Evolutionary conservation across 2,329 filamentous ascomycete species (phyloP), one percentile per base, ranked within the genome.

Genomic region (Tolypocladium cylindrosporum): DNA sequence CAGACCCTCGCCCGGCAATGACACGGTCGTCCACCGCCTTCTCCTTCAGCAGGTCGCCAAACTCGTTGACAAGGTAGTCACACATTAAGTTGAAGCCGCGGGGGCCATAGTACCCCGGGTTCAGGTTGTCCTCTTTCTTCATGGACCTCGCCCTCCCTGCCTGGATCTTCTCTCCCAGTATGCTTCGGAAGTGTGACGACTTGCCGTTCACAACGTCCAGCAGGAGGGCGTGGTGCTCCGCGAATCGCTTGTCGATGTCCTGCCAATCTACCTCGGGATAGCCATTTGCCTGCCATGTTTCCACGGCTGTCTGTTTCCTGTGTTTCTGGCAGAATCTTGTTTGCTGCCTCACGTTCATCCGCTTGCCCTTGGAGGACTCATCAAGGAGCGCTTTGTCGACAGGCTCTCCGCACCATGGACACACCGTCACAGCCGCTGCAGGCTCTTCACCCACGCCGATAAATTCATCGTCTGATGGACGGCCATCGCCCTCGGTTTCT

Each of bases 101-200:
- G 3, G 86, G 81, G 1, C 91, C 91, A 71, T 96, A 96, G 72
- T 96, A 96, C 0, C 91, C 91, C 11, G 89, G 88, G 3, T 82
- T 85, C 37, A 87, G 77, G 57, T 77, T 79, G 36, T 83, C 74
- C 55, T 78, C 84, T 59, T 83, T 80, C 55, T 83, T 75, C 58
- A 89, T 74, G 34, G 81, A 87, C 56, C 82, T 79, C 37, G 81
- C 82, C 66, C 80, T 78, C 14, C 86, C 86, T 2, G 75, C 71
- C 57, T 79, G 77, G 50, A 89, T 75, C 14, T 75, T 79, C 4
- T 78, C 74, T 5, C 77, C 78, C 31, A 90, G 75, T 1, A 78
- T 65, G 11, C 79, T 74, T 16, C 85, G 77, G 65, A 84, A 94
- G 65, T 85, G 77, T 4, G 86, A 90, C 9, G 69, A 64, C 21